These are phyloP conservation scores for Backusella morwellensis DNA, from an alignment of 192 early-diverging fungal genomes.

Conservation along the genomic window DNA sequence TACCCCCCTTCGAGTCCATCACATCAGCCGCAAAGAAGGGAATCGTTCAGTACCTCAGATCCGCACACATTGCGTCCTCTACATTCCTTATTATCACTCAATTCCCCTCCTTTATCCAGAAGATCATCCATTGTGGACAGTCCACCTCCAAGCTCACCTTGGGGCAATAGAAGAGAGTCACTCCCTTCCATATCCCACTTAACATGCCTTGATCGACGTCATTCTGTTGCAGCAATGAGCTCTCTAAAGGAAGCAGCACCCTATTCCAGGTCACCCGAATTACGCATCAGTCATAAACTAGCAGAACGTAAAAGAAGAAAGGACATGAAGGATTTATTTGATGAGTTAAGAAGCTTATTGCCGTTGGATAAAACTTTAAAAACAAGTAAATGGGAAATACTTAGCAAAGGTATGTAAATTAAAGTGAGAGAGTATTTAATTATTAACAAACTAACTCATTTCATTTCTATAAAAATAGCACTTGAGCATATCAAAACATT, in stretches of 20 bases:
- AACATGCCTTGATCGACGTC: constrained; percentile 20
- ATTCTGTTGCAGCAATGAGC: constrained; percentile 25
- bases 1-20: constrained; percentile 9
- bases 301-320: constrained; percentile 83
- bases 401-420: constrained; percentile 69
- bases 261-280: constrained; percentile 69
- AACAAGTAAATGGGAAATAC: constrained; percentile 87
- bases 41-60: constrained; percentile 29
- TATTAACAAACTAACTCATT: neutral
- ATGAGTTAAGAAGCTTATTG: constrained; percentile 71
- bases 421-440: too few relatives aligned
- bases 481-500: constrained; percentile 50
- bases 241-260: constrained; percentile 32
- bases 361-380: constrained; percentile 77
- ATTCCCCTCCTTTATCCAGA: constrained; percentile 22
- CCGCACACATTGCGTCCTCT: constrained; percentile 16
- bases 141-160: constrained; percentile 16
- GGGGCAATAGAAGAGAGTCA: constrained; percentile 13
- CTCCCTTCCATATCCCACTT: constrained; percentile 17
- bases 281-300: constrained; percentile 81
- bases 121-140: constrained; percentile 12
- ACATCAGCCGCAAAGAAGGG: constrained; percentile 11
- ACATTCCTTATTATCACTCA: constrained; percentile 19
- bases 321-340: constrained; percentile 91
- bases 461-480: constrained; percentile 29